These are phyloP conservation scores for Puya raimondii DNA, from an alignment of 176 grass and related monocot genomes.

Conservation along the genomic window DNA sequence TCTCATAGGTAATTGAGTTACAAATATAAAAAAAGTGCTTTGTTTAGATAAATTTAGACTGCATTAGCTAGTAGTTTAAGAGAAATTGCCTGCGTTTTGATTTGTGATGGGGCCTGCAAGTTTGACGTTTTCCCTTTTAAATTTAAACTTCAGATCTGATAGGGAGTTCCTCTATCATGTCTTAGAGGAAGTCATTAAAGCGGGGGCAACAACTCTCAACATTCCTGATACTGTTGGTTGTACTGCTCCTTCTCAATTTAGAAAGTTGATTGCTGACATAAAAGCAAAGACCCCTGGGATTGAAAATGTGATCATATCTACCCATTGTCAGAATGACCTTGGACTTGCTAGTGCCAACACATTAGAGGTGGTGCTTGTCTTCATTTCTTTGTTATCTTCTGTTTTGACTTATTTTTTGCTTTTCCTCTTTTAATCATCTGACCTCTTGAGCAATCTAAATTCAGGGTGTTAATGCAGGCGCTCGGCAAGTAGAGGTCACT, in stretches of 20 bases:
- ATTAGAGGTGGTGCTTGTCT: slow-evolving; percentile 52
- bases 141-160: slow-evolving; percentile 63
- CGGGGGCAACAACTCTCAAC: slow-evolving; percentile 90
- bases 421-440: slow-evolving; percentile 10
- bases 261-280: slow-evolving; percentile 72
- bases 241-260: slow-evolving; percentile 78
- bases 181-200: slow-evolving; percentile 90
- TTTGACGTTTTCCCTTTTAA: slow-evolving; percentile 15
- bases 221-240: slow-evolving; percentile 96
- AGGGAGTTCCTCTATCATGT: slow-evolving; percentile 85
- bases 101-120: neutral
- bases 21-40: neutral
- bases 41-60: neutral
- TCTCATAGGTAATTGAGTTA: neutral
- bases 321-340: slow-evolving; percentile 98
- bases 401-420: slow-evolving; percentile 2
- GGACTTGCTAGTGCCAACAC: slow-evolving; percentile 93
- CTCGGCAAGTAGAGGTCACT: slow-evolving; percentile 91
- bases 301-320: slow-evolving; percentile 88
- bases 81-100: neutral
- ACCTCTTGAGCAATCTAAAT: slow-evolving; percentile 39
- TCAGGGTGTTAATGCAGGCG: slow-evolving; percentile 82
- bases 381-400: slow-evolving; percentile 1
- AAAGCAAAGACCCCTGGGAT: slow-evolving; percentile 85
- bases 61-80: too few species aligned